A percentile compares a stretch with the other conserved stretches of the same genome.
These are phyloP conservation scores for Candida rishiriensis DNA, from an alignment of 805 yeast genomes.

Conservation along the genomic window DNA sequence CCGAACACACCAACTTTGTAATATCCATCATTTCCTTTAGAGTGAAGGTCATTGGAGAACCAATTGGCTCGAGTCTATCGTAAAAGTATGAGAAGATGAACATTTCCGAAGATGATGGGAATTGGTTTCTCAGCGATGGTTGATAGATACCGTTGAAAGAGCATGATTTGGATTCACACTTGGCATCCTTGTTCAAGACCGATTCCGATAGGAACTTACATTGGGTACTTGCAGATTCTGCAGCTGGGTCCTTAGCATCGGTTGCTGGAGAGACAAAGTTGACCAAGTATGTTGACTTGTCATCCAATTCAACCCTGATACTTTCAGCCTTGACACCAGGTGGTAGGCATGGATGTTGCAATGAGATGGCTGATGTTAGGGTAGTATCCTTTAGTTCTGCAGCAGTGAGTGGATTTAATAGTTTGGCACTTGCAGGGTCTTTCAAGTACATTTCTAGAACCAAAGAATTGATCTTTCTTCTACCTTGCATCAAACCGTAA, in stretches of 20 bases:
- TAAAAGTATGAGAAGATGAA: conserved; percentile 91
- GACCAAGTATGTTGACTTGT: conserved; percentile 28
- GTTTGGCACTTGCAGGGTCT: conserved; percentile 18
- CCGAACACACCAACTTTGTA: conserved; percentile 81
- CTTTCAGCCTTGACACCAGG: conserved; percentile 62
- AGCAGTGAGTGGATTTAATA: conserved; percentile 25
- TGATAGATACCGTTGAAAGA: conserved; percentile 97
- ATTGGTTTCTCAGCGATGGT: conserved; percentile 80
- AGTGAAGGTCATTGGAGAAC: conserved; percentile 89
- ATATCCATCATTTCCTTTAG: conserved; percentile 78
- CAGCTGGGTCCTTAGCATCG: conserved; percentile 23
- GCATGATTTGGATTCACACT: conserved; percentile 76
- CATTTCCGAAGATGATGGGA: conserved; percentile 69
- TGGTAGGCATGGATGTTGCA: conserved; percentile 83
- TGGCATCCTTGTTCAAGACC: conserved; percentile 76
- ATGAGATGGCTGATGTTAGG: conserved; percentile 36
- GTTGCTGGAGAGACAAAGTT: conserved; percentile 30
- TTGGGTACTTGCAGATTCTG: conserved; percentile 62
- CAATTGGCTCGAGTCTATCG: conserved; percentile 90
- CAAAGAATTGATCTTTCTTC: conserved; percentile 69
- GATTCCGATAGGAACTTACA: conserved; percentile 83
- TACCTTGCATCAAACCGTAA: conserved; percentile 92
- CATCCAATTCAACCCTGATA: conserved; percentile 54
- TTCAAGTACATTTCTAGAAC: conserved; percentile 38
- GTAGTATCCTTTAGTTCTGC: conserved; percentile 36